phyloP scores from a whole-genome alignment of 2,329 filamentous ascomycete genomes.

The Trichophyton equinum region DNA sequence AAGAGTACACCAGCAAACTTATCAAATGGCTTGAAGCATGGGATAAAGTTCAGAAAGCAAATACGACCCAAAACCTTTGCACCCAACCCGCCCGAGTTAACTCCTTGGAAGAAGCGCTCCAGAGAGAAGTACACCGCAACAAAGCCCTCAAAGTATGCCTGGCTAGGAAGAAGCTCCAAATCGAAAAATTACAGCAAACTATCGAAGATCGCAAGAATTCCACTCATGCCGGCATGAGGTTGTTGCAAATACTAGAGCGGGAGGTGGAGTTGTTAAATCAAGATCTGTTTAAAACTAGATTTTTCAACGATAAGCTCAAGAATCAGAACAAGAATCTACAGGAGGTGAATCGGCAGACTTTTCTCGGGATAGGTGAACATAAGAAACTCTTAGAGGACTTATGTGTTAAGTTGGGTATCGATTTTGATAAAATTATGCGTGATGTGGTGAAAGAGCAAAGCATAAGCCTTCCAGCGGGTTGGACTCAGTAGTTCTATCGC shows the following conservation, averaged over 20 bases:
- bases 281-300: not conserved
- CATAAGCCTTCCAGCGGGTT: not conserved
- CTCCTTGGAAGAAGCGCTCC: not conserved
- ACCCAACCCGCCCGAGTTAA: not conserved
- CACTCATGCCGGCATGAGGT: not conserved
- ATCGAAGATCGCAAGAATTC: not conserved
- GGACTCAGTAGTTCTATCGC: not conserved
- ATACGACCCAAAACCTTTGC: not conserved
- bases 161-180: not conserved
- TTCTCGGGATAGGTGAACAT: not conserved
- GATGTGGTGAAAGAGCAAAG: not conserved
- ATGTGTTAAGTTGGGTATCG: not conserved
- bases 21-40: not conserved
- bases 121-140: not conserved
- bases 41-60: not conserved
- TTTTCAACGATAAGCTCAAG: not conserved
- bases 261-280: not conserved
- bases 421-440: not conserved
- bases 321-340: not conserved
- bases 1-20: not conserved
- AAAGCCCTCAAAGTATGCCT: not conserved
- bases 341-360: not conserved
- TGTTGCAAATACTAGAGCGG: not conserved
- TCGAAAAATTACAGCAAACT: not conserved
- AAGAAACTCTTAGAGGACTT: not conserved